Base-by-base conservation (phyloP, 345 rosid genomes). In the Erodium maritimum region DNA sequence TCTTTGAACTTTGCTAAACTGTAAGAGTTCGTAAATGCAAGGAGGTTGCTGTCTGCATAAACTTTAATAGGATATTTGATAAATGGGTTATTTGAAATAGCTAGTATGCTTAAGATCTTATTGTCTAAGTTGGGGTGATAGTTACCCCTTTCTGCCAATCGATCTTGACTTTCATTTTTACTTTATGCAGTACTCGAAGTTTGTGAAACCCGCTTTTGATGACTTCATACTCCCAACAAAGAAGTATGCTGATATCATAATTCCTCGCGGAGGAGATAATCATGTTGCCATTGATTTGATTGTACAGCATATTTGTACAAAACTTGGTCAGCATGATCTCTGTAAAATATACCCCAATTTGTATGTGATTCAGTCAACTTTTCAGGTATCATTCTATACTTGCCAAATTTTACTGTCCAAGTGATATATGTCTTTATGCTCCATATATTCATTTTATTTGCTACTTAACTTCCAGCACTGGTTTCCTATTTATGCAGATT, bases 231-330 rank as follows among this genome's bases (percentile, higher is more conserved):
- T 93, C 69, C 99, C 99, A 21, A 89, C 99, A n/a, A 93, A 93
- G 80, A 93, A 93, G 65, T 85, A 85, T 71, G 99, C 99, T 1
- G 99, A 93, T 75, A 93, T 93, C 64, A 87, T 93, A 60, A 93
- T 93, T 75, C 99, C 99, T 57, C 99, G 99, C 57, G 99, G 99
- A 54, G 99, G 96, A 67, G 96, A 93, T 70, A 93, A 93, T 77
- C 97, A 93, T 62, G 99, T 93, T 20, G 99, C 99, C 22, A 65
- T 93, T 69, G 99, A 93, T 83, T 73, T 93, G 75, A 93, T 93
- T 73, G 99, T 93, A 59, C 99, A 93, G 63, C 99, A 93, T 78
- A 93, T 93, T 51, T 75, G 95, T 56, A 93, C 95, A 52, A 93
- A 93, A 77, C 94, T 93, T 74, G 96, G 94, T 52, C 99, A 93